phyloP scores from a whole-genome alignment of 2,329 filamentous ascomycete genomes.

The Colletotrichum lindemuthianum region DNA sequence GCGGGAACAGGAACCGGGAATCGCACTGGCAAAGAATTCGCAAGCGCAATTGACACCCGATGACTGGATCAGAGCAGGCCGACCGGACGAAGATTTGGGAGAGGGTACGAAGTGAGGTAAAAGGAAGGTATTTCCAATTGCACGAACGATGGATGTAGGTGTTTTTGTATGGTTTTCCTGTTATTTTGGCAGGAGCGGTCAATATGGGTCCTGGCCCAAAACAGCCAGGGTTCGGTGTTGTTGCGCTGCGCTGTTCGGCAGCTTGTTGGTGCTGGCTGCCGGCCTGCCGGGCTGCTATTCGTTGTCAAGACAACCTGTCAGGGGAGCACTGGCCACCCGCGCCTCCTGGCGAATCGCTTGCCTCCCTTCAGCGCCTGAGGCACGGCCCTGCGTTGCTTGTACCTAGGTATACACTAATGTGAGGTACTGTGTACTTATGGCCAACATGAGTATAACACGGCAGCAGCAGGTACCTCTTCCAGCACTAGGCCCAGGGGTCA shows the following conservation, averaged over 20 bases:
- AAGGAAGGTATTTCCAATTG: constrained; percentile 33
- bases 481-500: too few relatives aligned
- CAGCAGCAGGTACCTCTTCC: too few relatives aligned
- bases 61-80: constrained; percentile 7
- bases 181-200: constrained; percentile 36
- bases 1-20: background rate
- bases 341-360: constrained; percentile 25
- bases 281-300: constrained; percentile 36
- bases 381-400: background rate
- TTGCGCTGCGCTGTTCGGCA: constrained; percentile 11
- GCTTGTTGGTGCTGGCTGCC: constrained; percentile 21
- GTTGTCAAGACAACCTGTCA: constrained; percentile 35
- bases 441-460: too few relatives aligned
- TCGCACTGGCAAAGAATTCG: background rate
- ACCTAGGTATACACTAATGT: too few relatives aligned
- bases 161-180: constrained; percentile 36
- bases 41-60: constrained; percentile 1
- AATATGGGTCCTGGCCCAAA: constrained; percentile 35
- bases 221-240: constrained; percentile 35
- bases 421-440: too few relatives aligned
- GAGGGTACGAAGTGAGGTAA: constrained; percentile 26
- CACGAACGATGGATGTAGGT: constrained; percentile 31
- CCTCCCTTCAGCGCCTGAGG: constrained; percentile 25
- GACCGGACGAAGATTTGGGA: background rate
- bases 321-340: constrained; percentile 27